Base-by-base conservation (phyloP, 352 stramenopile species). In the Globisporangium spinosum region DNA sequence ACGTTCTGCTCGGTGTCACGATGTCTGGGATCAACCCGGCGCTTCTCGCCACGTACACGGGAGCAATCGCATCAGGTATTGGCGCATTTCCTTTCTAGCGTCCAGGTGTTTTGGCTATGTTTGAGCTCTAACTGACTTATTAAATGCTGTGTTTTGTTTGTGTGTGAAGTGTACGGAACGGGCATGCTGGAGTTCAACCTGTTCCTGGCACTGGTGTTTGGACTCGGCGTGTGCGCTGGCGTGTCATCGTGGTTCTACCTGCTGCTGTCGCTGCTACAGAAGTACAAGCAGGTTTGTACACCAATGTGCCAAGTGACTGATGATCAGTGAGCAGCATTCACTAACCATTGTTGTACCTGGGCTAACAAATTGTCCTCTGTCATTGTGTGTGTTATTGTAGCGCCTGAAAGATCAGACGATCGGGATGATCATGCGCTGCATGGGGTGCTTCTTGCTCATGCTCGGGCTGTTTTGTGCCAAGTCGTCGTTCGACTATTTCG, bases 181-280 rank as follows among this genome's bases (percentile, higher is more conserved):
- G 89, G 87, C 1, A 82, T 95, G 75, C 77, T 96, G 13, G 87
- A 95, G 68, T 96, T 96, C 67, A 96, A 87, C 23, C 51, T 95
- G 17, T 83, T 90, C 62, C 72, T 96, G 45, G 89, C 89, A 9
- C 71, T 95, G 22, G 83, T 96, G n/a, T 96, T 96, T 68, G 83
- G 69, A 0, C 71, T 95, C 27, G 89, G 89, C 47, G 87, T 95
- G 56, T 91, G 82, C 69, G 93, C 83, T 32, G 89, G 89, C 17
- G 88, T 96, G 15, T 95, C 88, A 13, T 95, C 86, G 9, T 96
- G 89, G 89, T 96, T 96, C 73, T 96, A 93, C 69, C 62, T 96
- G 12, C 72, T 96, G 15, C 75, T 96, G 17, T 89, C 85, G 47
- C 73, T 96, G 32, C 68, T 96, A 20, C 91, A 94, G 70, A 96